Conservation (phyloP, 306 rosid genomes). For the Dalbergia cultrata region DNA sequence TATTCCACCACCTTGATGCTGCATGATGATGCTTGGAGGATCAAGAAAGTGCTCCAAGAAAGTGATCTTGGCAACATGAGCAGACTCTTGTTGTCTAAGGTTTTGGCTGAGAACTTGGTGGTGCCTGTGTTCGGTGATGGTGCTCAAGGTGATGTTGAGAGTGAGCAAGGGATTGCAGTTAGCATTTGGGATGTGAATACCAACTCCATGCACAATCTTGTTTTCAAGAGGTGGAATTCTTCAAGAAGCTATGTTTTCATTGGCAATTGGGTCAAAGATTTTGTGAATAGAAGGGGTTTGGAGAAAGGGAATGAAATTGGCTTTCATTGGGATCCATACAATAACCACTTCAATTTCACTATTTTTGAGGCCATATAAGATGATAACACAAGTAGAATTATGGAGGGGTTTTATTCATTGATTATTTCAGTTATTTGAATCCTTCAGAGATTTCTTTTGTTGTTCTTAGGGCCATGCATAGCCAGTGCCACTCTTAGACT, state of each 20-base stretch:
- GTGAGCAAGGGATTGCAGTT: neutral
- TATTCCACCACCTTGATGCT: neutral
- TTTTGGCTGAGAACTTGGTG: neutral
- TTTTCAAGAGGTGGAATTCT: slow-evolving; percentile 20
- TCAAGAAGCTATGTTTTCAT: slow-evolving; percentile 1
- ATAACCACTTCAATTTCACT: neutral
- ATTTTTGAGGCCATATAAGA: neutral
- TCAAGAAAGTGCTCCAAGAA: slow-evolving; percentile 33
- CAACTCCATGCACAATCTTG: neutral
- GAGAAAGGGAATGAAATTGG: neutral
- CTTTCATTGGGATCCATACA: slow-evolving; percentile 14
- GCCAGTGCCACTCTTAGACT: no score
- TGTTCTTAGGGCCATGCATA: no score
- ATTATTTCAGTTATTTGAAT: no score
- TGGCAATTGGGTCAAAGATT: slow-evolving; percentile 7
- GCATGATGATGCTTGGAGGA: slow-evolving; percentile 37
- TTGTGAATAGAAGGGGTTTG: neutral
- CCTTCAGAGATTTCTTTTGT: no score
- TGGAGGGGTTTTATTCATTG: neutral
- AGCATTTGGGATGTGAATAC: slow-evolving; percentile 12
- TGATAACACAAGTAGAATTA: neutral
- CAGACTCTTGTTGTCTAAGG: neutral
- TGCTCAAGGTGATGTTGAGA: no score
- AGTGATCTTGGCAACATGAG: slow-evolving; percentile 19
- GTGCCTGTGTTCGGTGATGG: neutral